phyloP scores from a whole-genome alignment of 192 early-diverging fungal genomes.

The Backusella tuberculispora region DNA sequence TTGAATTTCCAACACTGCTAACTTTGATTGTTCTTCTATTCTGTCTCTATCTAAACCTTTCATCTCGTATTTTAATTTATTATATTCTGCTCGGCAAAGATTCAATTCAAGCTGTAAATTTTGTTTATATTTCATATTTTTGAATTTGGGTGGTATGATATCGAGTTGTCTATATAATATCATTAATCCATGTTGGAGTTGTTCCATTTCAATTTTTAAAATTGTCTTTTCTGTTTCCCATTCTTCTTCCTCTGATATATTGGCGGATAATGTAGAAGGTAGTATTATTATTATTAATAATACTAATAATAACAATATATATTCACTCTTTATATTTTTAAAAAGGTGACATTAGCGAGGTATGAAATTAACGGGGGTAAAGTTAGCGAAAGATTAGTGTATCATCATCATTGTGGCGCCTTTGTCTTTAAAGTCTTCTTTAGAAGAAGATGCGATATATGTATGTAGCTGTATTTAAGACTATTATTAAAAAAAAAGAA shows the following conservation, averaged over 20 bases:
- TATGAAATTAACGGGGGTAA: too few species aligned
- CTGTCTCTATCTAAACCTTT: background rate
- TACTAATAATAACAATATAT: too few species aligned
- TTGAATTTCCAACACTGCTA: background rate
- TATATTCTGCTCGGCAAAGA: background rate
- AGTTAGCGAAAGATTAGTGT: too few species aligned
- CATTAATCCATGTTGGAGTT: background rate
- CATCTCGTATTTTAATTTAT: background rate
- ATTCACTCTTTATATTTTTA: too few species aligned
- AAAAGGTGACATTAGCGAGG: too few species aligned
- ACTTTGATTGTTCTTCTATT: background rate
- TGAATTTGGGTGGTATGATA: background rate
- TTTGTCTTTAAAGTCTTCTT: too few species aligned
- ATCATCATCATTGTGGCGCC: too few species aligned
- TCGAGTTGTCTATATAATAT: background rate
- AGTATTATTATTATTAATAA: too few species aligned
- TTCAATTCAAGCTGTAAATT: background rate
- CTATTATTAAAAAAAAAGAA: too few species aligned
- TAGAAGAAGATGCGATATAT: too few species aligned
- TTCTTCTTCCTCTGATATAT: background rate
- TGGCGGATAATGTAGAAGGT: background rate
- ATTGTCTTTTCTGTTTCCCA: constrained; percentile 14
- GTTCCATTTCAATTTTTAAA: constrained; percentile 2
- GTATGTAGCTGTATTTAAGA: too few species aligned
- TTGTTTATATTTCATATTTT: background rate